Percentiles rank a stretch among this genome's conserved stretches.
Conservation (phyloP, 345 rosid genomes). For the Syzygium aromaticum region DNA sequence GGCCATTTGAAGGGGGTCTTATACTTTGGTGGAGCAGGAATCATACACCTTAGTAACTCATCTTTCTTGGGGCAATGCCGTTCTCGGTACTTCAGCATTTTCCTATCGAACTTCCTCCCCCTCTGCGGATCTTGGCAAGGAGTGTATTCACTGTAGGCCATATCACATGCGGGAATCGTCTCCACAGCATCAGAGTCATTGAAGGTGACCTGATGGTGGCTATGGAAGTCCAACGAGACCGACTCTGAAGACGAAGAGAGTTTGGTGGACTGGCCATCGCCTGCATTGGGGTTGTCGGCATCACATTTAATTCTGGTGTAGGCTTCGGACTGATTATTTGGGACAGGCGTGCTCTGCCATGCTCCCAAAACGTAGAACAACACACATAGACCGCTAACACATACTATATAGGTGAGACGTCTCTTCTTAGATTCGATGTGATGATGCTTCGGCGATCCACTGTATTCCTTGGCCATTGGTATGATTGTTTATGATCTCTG, state of each 20-base stretch:
- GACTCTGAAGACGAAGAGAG: constrained; percentile 17
- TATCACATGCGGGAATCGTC: constrained; percentile 60
- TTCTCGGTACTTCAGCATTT: constrained; percentile 82
- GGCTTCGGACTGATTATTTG: constrained; percentile 28
- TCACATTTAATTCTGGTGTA: constrained; percentile 33
- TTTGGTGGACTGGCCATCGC: constrained; percentile 3
- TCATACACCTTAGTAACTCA: constrained; percentile 61
- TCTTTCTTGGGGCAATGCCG: constrained; percentile 83
- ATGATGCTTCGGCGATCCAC: constrained; percentile 58
- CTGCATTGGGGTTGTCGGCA: constrained; percentile 10
- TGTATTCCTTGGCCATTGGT: constrained; percentile 49
- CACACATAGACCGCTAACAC: constrained; percentile 76
- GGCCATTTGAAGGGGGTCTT: constrained; percentile 98
- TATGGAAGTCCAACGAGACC: constrained; percentile 46
- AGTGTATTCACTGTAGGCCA: constrained; percentile 69
- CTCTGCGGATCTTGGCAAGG: constrained; percentile 77
- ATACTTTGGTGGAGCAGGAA: constrained; percentile 93
- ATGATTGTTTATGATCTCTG: constrained; percentile 1
- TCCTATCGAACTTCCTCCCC: constrained; percentile 65
- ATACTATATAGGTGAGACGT: constrained; percentile 67
- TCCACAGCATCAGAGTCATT: constrained; percentile 23
- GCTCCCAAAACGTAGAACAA: constrained; percentile 77
- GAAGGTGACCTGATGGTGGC: constrained; percentile 57
- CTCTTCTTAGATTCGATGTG: constrained; percentile 54
- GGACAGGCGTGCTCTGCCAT: constrained; percentile 51